Evolutionary conservation across 202 grass and related monocot genomes (phyloP).

Genomic region (Saccharum hybrid): DNA sequence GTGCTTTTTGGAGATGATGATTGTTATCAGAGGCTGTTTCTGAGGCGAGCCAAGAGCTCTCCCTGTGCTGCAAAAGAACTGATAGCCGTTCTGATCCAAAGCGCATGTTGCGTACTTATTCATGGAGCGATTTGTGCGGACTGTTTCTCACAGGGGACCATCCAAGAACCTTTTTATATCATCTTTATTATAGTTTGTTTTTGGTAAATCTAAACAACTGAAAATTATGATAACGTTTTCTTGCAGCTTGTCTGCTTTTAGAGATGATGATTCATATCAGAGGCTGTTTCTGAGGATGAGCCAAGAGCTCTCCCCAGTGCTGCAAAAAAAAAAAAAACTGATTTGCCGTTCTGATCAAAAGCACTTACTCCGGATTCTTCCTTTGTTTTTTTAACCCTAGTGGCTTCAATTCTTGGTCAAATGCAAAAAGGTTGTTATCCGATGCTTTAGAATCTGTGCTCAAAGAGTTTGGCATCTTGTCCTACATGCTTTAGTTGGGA

Average conservation of each 20-base stretch:
- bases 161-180: not conserved
- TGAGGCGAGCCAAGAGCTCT: conserved; percentile 31
- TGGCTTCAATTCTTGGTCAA: conserved; percentile 11
- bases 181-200: not conserved
- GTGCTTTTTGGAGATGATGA: conserved; percentile 24
- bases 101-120: not conserved
- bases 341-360: conserved; percentile 49
- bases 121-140: not conserved
- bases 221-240: not conserved
- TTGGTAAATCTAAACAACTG: not conserved
- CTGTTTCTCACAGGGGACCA: not conserved
- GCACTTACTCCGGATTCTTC: not conserved
- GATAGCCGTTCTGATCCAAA: conserved; percentile 37
- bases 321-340: conserved; percentile 32
- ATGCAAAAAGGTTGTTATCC: conserved; percentile 5
- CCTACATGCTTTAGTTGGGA: not conserved
- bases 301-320: conserved; percentile 14
- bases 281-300: conserved; percentile 59
- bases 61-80: conserved; percentile 33
- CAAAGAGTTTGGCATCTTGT: not conserved
- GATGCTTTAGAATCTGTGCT: conserved; percentile 28
- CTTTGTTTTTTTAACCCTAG: not conserved
- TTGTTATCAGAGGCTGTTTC: conserved; percentile 58
- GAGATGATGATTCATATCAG: conserved; percentile 44
- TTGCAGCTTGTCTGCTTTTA: not conserved